Base-by-base conservation (phyloP, 2,329 filamentous ascomycete genomes). In the Magnaporthiopsis poae region DNA sequence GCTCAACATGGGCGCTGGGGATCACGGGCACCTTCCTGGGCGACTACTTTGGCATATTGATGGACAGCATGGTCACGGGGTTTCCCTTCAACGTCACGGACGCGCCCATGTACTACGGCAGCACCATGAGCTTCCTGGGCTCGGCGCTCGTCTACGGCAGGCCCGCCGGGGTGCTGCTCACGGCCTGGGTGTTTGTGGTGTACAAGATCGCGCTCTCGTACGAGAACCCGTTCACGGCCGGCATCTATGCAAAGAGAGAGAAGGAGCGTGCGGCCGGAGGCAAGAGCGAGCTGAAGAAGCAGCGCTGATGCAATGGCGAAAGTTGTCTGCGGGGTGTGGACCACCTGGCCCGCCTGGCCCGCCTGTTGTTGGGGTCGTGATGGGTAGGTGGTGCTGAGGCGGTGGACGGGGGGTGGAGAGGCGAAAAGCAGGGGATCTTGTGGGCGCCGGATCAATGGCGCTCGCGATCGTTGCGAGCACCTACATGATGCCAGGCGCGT, bases 1-100 rank as follows among this genome's bases (percentile, higher is more conserved):
- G 89, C 46, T 95, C 90, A 68, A 98, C 96, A 79, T 97, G 88
- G 87, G 90, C 88, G 46, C 87, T 99, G 60, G 95, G 95, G 67
- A 87, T 99, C 73, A 97, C 92, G 0, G 95, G 95, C 69, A 99
- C 95, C 56, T 99, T 97, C 76, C 83, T 99, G 52, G 95, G 95
- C 72, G 95, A 99, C 81, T 99, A 99, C 83, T 99, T 98, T 76
- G 95, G 95, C 72, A 97, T 98, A 76, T 83, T 99, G 71, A 96
- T 97, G 92, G 94, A 98, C 75, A 81, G 89, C 71, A 94, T 94
- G 73, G 93, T 99, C 65, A 96, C 92, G 15, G 90, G 91, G 18
- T 99, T 99, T 76, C 95, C 95, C 2, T 99, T 99, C 84, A 98
- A 90, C 78, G 84, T 98, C 68, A 93, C 89, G 66, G 86, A 87